Evolutionary conservation across 345 rosid species (phyloP).

Genomic region (Ceriops decandra): DNA sequence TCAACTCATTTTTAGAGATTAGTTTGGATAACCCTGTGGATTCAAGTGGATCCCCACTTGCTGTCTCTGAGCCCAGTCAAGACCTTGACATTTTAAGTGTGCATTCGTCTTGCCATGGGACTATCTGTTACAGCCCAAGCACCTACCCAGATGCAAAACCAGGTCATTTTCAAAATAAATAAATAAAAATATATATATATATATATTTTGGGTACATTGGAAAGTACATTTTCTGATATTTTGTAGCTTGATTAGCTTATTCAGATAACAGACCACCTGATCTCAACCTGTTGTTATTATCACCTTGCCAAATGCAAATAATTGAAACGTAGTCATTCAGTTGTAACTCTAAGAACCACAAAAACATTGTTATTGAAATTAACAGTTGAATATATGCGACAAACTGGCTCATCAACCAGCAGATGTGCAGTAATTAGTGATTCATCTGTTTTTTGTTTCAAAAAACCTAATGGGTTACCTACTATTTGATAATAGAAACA

Average conservation of each 20-base stretch:
- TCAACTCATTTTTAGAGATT: slow-evolving; percentile 68
- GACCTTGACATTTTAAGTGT: slow-evolving; percentile 21
- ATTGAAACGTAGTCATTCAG: not conserved
- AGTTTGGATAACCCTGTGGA: slow-evolving; percentile 30
- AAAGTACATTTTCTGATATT: no score
- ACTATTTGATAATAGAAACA: slow-evolving; percentile 54
- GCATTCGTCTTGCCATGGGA: slow-evolving; percentile 31
- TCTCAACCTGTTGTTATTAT: slow-evolving; percentile 4
- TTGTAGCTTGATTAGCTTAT: not conserved
- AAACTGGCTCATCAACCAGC: not conserved
- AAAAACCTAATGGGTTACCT: slow-evolving; percentile 10
- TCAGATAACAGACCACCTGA: not conserved
- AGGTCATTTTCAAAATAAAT: slow-evolving; percentile 52
- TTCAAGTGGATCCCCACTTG: slow-evolving; percentile 25
- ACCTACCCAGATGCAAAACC: slow-evolving; percentile 77
- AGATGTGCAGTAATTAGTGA: not conserved
- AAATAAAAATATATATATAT: no score
- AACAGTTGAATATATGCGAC: not conserved
- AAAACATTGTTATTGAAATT: not conserved
- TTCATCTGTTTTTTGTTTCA: no score
- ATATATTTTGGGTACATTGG: not conserved
- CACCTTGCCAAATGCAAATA: not conserved
- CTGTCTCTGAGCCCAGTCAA: slow-evolving; percentile 25
- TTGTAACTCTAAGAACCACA: not conserved
- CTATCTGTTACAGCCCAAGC: slow-evolving; percentile 53